Evolutionary conservation across 148 eudicot species (phyloP), one percentile per base, ranked within the genome.

Genomic region (Chenopodium formosanum): DNA sequence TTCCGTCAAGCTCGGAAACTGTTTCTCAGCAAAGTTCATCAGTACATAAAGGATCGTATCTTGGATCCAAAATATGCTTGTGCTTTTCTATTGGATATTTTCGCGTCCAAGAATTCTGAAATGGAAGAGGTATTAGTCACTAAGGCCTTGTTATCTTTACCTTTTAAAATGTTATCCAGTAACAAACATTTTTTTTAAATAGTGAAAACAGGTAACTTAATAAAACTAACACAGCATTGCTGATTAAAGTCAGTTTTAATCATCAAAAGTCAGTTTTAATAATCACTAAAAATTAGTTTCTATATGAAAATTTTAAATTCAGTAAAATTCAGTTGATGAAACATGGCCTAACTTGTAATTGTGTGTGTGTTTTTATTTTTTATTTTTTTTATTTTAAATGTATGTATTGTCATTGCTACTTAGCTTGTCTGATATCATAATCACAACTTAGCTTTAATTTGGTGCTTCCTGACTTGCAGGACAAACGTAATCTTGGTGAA

Each of bases 41-140:
- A 94, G 77, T 96, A 96, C 87, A 87, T 94, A 44, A 96, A 90
- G 86, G 99, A 96, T 76, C 89, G 98, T 80, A 84, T 87, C 78
- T 83, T 96, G 87, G 98, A 96, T 85, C 92, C 95, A 69, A 96
- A 94, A 87, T 96, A 92, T 90, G 95, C 95, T n/a, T 89, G 95
- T 82, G 95, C 95, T 82, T 92, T 96, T 88, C 86, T 96, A 20
- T 76, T 94, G 84, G 91, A 91, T 83, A 84, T 91, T 31, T 84
- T 74, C 1, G 89, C 82, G 79, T 87, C 90, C 81, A 85, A 83
- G 77, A 90, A 89, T 76, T 82, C 89, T 68, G 88, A 89, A 81
- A 72, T 87, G 46, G 97, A 91, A 40, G 97, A 92, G 99, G 99
- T 96, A 86, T 69, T 74, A 78, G 75, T 77, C 80, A 20, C 62